Base-by-base conservation (phyloP, 805 yeast species). In the Schizosaccharomyces japonicus region DNA sequence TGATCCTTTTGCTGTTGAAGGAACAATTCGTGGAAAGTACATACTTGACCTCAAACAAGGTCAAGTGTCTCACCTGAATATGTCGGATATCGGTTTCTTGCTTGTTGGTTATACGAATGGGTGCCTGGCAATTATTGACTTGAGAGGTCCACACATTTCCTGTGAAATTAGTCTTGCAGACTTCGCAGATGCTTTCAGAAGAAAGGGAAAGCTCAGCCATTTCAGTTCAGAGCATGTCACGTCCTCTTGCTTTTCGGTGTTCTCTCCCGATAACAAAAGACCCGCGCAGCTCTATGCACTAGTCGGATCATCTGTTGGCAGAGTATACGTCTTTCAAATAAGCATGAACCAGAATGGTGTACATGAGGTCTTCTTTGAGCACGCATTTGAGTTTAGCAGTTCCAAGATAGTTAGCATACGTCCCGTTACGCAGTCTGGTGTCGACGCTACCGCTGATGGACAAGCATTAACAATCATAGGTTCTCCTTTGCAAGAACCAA, bases 41-140 rank as follows among this genome's bases (percentile, higher is more conserved):
- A 65, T 68, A 15, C 63, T 67, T 36, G 68, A 70, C 15, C 57
- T 63, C 33, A 61, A 62, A 32, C 57, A 60, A 47, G 73, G 75
- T 0, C 58, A 58, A 3, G 76, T 80, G 7, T 66, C 85, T 0
- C 71, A 80, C 1, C 51, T 85, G 45, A 67, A 70, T 48, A 71
- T 80, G 59, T 76, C 85, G 51, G 71, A 78, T 52, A 67, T 83
- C 45, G 95, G 95, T 0, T 85, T 90, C 63, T 80, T 79, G 6
- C 90, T 80, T 0, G 65, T 81, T 39, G 93, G 80, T 0, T 83
- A 79, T 58, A 70, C 69, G 44, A 69, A 76, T 11, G 95, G 96
- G n/a, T 68, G 73, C 31, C 51, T 87, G 15, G 61, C 78, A 1
- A 75, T 87, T 0, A 63, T 85, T 50, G 95, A 87, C 61, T 66